Evolutionary conservation across 1,284 basidiomycete species (phyloP).

Genomic region (Volvariella surrecta): DNA sequence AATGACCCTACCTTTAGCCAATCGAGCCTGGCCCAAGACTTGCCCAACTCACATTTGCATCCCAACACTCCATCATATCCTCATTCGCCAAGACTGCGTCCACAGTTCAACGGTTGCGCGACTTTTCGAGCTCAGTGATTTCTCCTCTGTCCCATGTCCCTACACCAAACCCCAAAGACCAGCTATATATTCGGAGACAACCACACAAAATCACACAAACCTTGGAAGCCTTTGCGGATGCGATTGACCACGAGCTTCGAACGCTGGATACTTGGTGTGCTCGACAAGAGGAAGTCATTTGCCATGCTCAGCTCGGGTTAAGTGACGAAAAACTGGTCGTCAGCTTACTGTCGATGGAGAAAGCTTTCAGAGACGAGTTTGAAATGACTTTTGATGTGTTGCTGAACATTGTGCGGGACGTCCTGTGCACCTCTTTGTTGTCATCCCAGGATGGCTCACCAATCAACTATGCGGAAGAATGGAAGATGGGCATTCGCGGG

Average conservation of each 20-base stretch:
- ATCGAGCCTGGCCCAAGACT: conserved; percentile 1
- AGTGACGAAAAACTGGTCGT: conserved; percentile 36
- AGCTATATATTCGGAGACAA: conserved; percentile 5
- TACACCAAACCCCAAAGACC: conserved; percentile 11
- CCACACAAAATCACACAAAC: conserved; percentile 40
- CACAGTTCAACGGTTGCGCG: conserved; percentile 1
- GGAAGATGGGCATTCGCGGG: conserved; percentile 10
- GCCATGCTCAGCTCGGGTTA: conserved; percentile 39
- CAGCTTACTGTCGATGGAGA: conserved; percentile 61
- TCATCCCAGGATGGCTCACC: conserved; percentile 23
- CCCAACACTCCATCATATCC: conserved; percentile 7
- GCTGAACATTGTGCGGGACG: conserved; percentile 32
- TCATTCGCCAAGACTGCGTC: conserved; percentile 5
- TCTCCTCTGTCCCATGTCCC: conserved; percentile 11
- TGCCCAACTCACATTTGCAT: conserved; percentile 11
- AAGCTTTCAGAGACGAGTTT: conserved; percentile 47
- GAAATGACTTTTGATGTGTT: conserved; percentile 48
- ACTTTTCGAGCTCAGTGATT: conserved; percentile 12
- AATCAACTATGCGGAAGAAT: conserved; percentile 9
- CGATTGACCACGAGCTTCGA: conserved; percentile 51
- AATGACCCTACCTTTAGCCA: conserved; percentile 11
- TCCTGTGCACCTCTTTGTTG: conserved; percentile 14
- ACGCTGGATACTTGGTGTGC: conserved; percentile 66
- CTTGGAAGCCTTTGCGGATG: conserved; percentile 75
- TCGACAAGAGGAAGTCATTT: conserved; percentile 55